Evolutionary conservation across 2,329 filamentous ascomycete species (phyloP).

Genomic region (Paraconiothyrium brasiliense): DNA sequence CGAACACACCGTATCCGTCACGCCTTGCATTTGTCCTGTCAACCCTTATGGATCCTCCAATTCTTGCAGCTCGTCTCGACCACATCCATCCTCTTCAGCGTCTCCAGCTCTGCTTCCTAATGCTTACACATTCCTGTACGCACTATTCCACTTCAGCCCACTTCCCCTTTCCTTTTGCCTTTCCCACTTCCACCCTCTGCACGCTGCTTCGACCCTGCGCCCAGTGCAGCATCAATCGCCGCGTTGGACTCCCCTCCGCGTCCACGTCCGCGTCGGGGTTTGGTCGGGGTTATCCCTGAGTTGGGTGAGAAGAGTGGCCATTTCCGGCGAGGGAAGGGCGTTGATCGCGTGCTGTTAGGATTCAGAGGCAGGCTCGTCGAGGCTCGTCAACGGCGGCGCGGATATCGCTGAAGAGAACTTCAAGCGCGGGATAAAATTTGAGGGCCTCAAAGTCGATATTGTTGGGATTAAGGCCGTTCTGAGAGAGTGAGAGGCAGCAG

Average conservation of each 20-base stretch:
- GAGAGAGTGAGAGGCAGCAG: too few species aligned
- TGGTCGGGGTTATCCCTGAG: neutral
- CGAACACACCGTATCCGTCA: neutral
- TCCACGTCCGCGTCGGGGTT: neutral
- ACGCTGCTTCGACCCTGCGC: neutral
- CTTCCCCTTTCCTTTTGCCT: neutral
- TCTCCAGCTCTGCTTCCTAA: neutral
- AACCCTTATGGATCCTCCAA: neutral
- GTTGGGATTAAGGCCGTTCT: too few species aligned
- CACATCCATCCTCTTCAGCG: neutral
- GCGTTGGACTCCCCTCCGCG: neutral
- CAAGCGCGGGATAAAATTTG: neutral
- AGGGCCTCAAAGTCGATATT: neutral
- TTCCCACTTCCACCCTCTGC: neutral
- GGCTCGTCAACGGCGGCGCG: neutral
- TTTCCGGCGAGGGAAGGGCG: neutral
- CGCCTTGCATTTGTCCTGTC: neutral
- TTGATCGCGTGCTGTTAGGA: neutral
- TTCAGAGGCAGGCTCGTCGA: neutral
- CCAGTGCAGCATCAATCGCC: neutral
- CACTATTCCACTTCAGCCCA: neutral
- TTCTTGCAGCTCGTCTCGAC: neutral
- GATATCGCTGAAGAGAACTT: neutral
- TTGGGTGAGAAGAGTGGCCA: neutral
- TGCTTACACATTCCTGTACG: neutral